Percentiles rank a stretch among this genome's conserved stretches.
phyloP scores from a whole-genome alignment of 345 rosid species.

The Eucalyptus regnans region DNA sequence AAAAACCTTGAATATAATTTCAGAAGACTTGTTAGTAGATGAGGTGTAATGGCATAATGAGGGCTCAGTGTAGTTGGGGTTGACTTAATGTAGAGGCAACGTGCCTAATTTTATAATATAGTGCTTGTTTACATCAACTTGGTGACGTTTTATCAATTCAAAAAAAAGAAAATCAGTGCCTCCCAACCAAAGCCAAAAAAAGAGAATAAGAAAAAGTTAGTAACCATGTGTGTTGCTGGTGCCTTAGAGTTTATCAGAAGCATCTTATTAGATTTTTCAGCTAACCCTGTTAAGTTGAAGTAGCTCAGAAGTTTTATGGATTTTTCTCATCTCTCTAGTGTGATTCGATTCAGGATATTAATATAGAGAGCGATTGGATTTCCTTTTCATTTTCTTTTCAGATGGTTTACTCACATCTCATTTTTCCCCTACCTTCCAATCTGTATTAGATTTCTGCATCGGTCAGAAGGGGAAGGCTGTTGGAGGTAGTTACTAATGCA shows the following conservation, averaged over 20 bases:
- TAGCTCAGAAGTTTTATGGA: not conserved
- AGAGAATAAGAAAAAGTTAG: not conserved
- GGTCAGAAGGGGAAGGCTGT: not conserved
- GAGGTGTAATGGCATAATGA: not conserved
- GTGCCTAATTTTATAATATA: not conserved
- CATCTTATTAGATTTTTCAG: not conserved
- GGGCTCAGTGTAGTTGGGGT: not conserved
- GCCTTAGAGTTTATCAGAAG: not conserved
- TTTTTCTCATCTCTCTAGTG: not conserved
- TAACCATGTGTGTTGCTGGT: not conserved
- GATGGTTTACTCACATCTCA: not conserved
- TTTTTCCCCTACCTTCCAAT: not conserved
- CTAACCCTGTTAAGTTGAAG: not conserved
- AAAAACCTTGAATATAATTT: not conserved
- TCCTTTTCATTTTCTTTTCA: not conserved
- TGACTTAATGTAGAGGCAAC: not conserved
- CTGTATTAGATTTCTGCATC: not conserved
- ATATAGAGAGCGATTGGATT: not conserved
- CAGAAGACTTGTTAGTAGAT: not conserved
- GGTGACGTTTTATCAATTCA: not conserved
- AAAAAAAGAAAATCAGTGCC: not conserved
- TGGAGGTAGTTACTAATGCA: conserved; percentile 44
- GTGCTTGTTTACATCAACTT: not conserved
- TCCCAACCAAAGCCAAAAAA: not conserved
- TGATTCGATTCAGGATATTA: not conserved